These are phyloP conservation scores for Plantago major DNA, from an alignment of 257 asterid genomes.

Conservation along the genomic window DNA sequence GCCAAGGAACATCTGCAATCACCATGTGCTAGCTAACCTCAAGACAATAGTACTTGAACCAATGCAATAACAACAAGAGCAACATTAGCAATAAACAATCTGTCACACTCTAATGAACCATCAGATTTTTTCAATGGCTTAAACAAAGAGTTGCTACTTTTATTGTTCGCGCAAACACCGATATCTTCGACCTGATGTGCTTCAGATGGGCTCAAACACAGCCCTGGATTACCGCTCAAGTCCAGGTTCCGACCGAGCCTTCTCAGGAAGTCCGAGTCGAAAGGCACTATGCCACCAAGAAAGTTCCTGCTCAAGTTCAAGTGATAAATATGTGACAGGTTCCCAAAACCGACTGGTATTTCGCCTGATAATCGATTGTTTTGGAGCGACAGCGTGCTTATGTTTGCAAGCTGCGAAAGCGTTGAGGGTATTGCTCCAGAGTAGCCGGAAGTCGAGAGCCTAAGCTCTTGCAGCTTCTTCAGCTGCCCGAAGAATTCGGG, in stretches of 20 bases:
- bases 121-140: conserved; percentile 42
- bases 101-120: conserved; percentile 25
- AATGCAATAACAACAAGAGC: conserved; percentile 23
- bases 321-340: conserved; percentile 58
- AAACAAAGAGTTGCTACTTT: conserved; percentile 32
- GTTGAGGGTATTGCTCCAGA: conserved; percentile 58
- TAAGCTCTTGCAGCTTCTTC: conserved; percentile 63
- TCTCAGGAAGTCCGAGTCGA: conserved; percentile 57
- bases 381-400: conserved; percentile 65
- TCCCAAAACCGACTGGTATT: conserved; percentile 54
- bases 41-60: conserved; percentile 15
- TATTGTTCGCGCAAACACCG: conserved; percentile 45
- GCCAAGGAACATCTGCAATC: no score
- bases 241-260: conserved; percentile 78
- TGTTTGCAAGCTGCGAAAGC: conserved; percentile 46
- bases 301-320: conserved; percentile 74
- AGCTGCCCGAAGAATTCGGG: conserved; percentile 52
- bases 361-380: conserved; percentile 57
- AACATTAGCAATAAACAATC: conserved; percentile 23
- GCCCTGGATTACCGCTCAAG: conserved; percentile 71
- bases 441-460: conserved; percentile 73
- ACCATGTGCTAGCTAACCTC: conserved; percentile 8
- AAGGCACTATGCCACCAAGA: conserved; percentile 64
- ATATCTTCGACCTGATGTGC: conserved; percentile 31
- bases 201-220: conserved; percentile 50